Evolutionary conservation across 768 basidiomycete species (phyloP).

Genomic region (Termitomyces sp.): DNA sequence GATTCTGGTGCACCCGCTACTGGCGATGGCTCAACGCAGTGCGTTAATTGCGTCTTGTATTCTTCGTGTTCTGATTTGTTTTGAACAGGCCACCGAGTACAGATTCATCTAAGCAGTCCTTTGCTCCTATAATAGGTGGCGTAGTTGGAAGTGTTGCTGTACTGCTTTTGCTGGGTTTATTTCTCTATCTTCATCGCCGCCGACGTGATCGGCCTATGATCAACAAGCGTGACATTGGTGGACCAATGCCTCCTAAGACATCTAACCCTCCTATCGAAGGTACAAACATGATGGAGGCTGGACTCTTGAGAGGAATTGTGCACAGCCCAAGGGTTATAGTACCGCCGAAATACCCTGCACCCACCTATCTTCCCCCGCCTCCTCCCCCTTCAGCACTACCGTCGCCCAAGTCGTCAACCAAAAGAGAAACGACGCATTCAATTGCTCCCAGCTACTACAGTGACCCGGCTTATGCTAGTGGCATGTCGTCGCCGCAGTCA

Average conservation of each 20-base stretch:
- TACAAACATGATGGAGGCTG: constrained; percentile 25
- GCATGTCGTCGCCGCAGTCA: constrained; percentile 23
- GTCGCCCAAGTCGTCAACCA: background rate
- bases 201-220: constrained; percentile 8
- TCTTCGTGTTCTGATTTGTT: background rate
- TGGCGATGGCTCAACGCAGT: background rate
- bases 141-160: constrained; percentile 23
- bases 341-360: constrained; percentile 18
- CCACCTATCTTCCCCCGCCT: constrained; percentile 21
- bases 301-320: constrained; percentile 6
- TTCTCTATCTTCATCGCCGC: constrained; percentile 24
- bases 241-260: constrained; percentile 19
- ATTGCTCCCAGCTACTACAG: constrained; percentile 39
- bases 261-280: constrained; percentile 32
- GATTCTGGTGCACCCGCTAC: background rate
- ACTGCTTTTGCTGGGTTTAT: constrained; percentile 16
- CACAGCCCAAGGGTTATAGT: constrained; percentile 1
- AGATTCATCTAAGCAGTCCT: background rate
- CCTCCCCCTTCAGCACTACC: constrained; percentile 1
- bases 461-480: constrained; percentile 20
- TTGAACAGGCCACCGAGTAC: constrained; percentile 2
- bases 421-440: constrained; percentile 21
- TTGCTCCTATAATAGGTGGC: constrained; percentile 10
- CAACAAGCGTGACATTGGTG: constrained; percentile 21
- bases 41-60: background rate